Conservation (phyloP, 2,329 filamentous ascomycete species). For the Dactylellina drechsleri region DNA sequence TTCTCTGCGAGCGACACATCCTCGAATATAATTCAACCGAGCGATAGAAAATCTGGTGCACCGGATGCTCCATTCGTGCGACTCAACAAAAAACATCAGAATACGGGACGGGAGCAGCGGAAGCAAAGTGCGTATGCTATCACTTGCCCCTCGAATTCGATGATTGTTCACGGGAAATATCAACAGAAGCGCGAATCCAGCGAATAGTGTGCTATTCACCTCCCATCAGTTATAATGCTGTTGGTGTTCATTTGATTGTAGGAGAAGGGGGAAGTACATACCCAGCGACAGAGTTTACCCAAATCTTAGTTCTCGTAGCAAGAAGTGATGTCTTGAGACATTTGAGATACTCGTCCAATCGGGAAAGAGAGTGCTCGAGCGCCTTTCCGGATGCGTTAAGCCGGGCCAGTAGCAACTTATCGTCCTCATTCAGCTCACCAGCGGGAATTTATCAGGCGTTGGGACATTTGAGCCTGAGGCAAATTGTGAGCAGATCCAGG, state of each 20-base stretch:
- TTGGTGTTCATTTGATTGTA: too few species aligned
- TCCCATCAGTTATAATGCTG: neutral
- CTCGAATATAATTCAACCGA: neutral
- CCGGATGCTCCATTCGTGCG: slow-evolving; percentile 8
- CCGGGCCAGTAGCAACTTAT: neutral
- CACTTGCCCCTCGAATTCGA: neutral
- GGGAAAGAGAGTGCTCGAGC: neutral
- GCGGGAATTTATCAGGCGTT: too few species aligned
- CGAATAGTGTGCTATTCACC: neutral
- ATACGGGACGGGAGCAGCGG: neutral
- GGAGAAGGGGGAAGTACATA: too few species aligned
- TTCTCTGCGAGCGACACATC: neutral
- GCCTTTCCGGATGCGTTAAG: neutral
- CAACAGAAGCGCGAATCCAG: neutral
- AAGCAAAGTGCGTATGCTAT: too few species aligned
- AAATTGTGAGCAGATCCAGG: neutral
- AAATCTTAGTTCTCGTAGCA: neutral
- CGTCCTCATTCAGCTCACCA: too few species aligned
- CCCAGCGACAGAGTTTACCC: neutral
- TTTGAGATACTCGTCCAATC: neutral
- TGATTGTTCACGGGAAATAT: neutral
- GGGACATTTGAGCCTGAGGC: too few species aligned
- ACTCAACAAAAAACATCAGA: neutral
- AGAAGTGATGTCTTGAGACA: neutral
- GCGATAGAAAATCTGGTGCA: neutral